phyloP scores from a whole-genome alignment of 2,329 filamentous ascomycete species.

The Meredithiella fracta region DNA sequence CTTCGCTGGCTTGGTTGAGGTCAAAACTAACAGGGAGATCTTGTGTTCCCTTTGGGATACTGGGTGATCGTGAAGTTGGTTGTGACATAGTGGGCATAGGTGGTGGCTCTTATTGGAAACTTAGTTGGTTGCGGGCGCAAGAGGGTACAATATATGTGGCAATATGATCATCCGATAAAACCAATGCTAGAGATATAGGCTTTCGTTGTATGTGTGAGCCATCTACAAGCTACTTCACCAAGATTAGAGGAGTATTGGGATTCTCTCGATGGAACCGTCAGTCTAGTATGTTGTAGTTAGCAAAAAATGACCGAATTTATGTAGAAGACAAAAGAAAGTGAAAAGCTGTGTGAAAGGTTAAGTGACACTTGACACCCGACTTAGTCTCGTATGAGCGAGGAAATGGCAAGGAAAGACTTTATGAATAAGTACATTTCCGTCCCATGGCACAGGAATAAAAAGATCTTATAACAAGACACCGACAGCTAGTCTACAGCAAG shows the following conservation, averaged over 20 bases:
- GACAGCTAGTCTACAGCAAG: not conserved
- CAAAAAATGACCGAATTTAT: not conserved
- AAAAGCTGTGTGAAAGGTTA: not conserved
- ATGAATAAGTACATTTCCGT: not conserved
- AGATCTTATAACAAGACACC: not conserved
- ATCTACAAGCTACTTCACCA: not conserved
- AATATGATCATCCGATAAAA: not conserved
- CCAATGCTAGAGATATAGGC: not conserved
- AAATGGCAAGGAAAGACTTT: not conserved
- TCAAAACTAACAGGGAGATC: not conserved
- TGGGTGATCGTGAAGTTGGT: not conserved
- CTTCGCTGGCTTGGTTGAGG: not conserved
- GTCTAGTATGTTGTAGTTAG: not conserved
- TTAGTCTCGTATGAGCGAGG: not conserved
- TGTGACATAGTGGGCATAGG: not conserved
- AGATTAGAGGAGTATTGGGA: not conserved
- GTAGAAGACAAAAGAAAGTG: not conserved
- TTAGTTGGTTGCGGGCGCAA: not conserved
- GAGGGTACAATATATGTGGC: not conserved
- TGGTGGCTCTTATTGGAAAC: not conserved
- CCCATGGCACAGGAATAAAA: not conserved
- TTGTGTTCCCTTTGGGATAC: not conserved
- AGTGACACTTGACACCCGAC: not conserved
- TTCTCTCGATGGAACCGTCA: not conserved
- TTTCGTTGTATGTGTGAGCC: not conserved